A percentile compares a stretch with the other conserved stretches of the same genome.
Evolutionary conservation across 2,329 filamentous ascomycete genomes (phyloP).

Genomic region (Rachicladosporium sp.): DNA sequence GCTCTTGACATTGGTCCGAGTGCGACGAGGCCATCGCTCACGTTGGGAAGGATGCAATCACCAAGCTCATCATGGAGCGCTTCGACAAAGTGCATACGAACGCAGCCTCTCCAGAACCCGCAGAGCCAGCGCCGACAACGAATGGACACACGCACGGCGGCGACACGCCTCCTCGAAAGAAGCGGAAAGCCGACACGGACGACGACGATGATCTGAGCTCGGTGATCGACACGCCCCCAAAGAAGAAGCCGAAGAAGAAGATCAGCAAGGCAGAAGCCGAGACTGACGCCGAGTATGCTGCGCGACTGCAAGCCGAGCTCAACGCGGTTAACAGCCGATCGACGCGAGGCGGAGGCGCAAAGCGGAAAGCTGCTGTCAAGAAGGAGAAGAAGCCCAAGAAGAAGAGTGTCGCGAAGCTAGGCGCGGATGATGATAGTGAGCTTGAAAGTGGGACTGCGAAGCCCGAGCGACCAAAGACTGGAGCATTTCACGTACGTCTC

Average conservation of each 20-base stretch:
- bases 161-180: conserved; percentile 22
- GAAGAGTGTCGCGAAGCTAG: conserved; percentile 59
- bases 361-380: conserved; percentile 42
- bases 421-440: conserved; percentile 69
- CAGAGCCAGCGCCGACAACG: conserved; percentile 27
- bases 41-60: conserved; percentile 29
- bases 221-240: conserved; percentile 27
- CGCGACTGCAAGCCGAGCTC: conserved; percentile 82
- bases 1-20: conserved; percentile 1
- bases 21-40: conserved; percentile 5
- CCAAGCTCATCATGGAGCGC: conserved; percentile 35
- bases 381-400: conserved; percentile 62
- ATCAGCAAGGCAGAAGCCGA: conserved; percentile 48
- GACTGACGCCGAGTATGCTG: conserved; percentile 79
- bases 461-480: conserved; percentile 58
- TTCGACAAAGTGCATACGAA: conserved; percentile 34
- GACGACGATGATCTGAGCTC: conserved; percentile 30
- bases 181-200: conserved; percentile 26
- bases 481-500: conserved; percentile 67
- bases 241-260: conserved; percentile 44
- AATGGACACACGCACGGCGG: conserved; percentile 16
- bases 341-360: conserved; percentile 59
- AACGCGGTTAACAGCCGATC: conserved; percentile 57
- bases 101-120: conserved; percentile 10
- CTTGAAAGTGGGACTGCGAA: conserved; percentile 44